Evolutionary conservation across 2,329 filamentous ascomycete genomes (phyloP).

Genomic region (Aureobasidium namibiae): DNA sequence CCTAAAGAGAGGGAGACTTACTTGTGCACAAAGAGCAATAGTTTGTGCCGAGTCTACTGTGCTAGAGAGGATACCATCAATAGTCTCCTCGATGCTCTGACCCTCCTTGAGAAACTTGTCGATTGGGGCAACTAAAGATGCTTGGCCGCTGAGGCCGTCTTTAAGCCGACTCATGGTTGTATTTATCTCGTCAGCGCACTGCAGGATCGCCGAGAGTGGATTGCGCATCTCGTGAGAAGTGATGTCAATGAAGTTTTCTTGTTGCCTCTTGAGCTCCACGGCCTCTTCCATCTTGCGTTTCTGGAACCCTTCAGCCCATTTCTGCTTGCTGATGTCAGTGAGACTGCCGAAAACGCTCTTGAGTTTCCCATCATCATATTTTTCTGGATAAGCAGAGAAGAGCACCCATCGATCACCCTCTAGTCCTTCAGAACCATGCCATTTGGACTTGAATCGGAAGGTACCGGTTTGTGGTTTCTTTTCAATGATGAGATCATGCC

Average conservation of each 20-base stretch:
- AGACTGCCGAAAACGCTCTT: conserved; percentile 74
- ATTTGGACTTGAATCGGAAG: conserved; percentile 65
- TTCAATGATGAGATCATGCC: conserved; percentile 54
- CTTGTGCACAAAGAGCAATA: conserved; percentile 65
- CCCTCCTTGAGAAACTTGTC: neutral
- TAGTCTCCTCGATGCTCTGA: conserved; percentile 29
- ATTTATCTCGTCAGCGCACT: conserved; percentile 68
- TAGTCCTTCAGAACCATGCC: conserved; percentile 48
- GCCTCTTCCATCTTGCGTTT: conserved; percentile 71
- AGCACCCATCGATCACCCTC: conserved; percentile 63
- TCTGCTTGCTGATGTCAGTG: conserved; percentile 79
- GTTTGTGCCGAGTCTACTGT: conserved; percentile 69
- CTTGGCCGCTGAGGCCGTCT: conserved; percentile 31
- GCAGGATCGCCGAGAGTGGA: conserved; percentile 53
- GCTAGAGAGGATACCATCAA: conserved; percentile 43
- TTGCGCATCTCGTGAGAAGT: conserved; percentile 37
- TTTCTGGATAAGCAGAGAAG: conserved; percentile 69
- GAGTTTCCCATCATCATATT: conserved; percentile 52
- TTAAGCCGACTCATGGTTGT: conserved; percentile 40
- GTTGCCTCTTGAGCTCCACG: conserved; percentile 69
- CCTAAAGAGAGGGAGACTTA: neutral
- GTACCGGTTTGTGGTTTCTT: conserved; percentile 60
- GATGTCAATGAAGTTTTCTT: conserved; percentile 63
- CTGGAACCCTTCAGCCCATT: conserved; percentile 75
- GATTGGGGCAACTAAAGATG: conserved; percentile 18